Evolutionary conservation across 129 eudicot genomes (phyloP), one percentile per base, ranked within the genome.

Genomic region (Escallonia rubra): DNA sequence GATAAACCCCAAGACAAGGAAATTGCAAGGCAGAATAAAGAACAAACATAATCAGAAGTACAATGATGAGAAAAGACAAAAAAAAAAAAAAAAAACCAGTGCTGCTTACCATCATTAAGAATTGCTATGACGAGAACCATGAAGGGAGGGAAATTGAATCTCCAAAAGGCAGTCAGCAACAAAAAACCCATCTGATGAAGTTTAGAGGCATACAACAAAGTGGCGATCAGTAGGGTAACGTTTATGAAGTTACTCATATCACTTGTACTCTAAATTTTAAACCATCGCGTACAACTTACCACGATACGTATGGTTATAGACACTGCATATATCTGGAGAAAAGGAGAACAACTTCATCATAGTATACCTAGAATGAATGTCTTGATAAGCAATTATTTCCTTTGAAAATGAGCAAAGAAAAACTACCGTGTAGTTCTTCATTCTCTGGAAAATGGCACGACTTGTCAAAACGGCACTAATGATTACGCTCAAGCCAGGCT

Each of bases 301-400:
- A 82, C 87, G 8, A 82, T 78, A 78, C 87, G 87, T 9, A 82
- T 82, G 2, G 87, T 82, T 57, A 82, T 82, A 12, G 87, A 82
- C 15, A 82, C 87, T 4, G 87, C 87, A 63, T 82, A 82, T 43
- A 82, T 82, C 87, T 82, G 83, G 9, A 62, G 57, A 67, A 61
- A 15, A 65, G 34, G 13, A 54, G 14, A 54, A 54, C 14, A 23
- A 23, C 34, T 23, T 23, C 34, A 23, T 23, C 34, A 23, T 23
- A 23, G 34, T 23, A 23, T 23, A 23, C 34, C 34, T 23, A 23
- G 34, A 23, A 23, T 23, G 34, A 23, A 23, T 23, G 34, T 23
- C 1, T 23, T 23, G 34, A 23, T 23, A 23, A 23, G 34, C 34
- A 23, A 23, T 23, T 23, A 23, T 23, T 23, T 23, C 34, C 34